Base-by-base conservation (phyloP, 164 flowering plant species). In the Stephania yunnanensis region DNA sequence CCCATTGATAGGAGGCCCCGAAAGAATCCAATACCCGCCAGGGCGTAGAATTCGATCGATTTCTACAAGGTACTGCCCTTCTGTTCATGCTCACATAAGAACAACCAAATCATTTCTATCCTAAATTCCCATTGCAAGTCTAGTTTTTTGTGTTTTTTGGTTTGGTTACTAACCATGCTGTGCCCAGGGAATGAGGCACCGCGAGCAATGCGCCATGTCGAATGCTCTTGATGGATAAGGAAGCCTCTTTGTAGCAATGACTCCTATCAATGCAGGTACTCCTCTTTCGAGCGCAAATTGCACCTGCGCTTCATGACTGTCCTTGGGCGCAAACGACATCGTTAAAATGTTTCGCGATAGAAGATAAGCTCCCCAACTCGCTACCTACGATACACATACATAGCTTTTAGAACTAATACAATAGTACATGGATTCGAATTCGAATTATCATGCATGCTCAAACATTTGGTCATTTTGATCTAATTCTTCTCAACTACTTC, bases 231-330 rank as follows among this genome's bases (percentile, higher is more conserved):
- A 85, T 12, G 99, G 99, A 81, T 90, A 96, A 45, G 98, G 99
- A 36, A 92, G 93, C 77, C 97, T 81, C 2, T 76, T 80, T n/a
- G 97, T 81, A 66, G 97, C 93, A 1, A 96, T 70, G 9, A 96
- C 78, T 13, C 97, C 99, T 17, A 93, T 85, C 87, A 96, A 77
- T n/a, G 99, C 99, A 5, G 99, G 99, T 8, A 92, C 90, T 42
- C 99, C 99, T 29, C 99, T 84, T 75, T 96, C 99, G 0, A 95
- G 88, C 1, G 99, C 98, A 66, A 95, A 93, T 66, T 95, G 99
- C 5, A 95, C 97, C 53, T 95, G 99, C 4, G 98, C 94, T 81
- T 87, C 93, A 79, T 95, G 99, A 0, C 91, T 86, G 76, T 95
- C 99, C 72, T 84, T 88, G 9, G 98, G 99, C 1, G 99, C 99